Percentiles rank a stretch among this genome's conserved stretches.
Conservation (phyloP, 2,329 filamentous ascomycete genomes). For the Aureobasidium sp. region DNA sequence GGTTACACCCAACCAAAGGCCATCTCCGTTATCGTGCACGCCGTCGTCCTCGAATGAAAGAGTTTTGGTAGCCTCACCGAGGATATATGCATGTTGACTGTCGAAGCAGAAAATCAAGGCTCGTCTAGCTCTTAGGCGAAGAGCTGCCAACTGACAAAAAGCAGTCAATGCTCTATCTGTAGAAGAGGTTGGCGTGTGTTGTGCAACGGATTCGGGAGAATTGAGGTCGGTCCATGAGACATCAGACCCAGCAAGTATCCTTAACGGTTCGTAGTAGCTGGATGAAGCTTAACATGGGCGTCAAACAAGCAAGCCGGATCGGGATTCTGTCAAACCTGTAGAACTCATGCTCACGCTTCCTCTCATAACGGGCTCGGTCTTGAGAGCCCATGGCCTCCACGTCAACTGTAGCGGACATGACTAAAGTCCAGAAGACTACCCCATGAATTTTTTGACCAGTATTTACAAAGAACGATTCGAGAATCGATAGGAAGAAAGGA, state of each 20-base stretch:
- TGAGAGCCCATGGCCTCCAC: constrained; percentile 9
- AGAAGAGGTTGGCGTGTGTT: constrained; percentile 15
- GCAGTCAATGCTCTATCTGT: constrained; percentile 31
- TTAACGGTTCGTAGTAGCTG: constrained; percentile 23
- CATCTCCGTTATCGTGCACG: constrained; percentile 29
- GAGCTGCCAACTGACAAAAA: constrained; percentile 32
- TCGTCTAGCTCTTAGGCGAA: constrained; percentile 31
- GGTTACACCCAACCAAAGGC: constrained; percentile 31
- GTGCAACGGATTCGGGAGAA: constrained; percentile 4
- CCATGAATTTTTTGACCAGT: neutral
- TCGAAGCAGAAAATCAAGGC: constrained; percentile 42
- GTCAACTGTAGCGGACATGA: constrained; percentile 8
- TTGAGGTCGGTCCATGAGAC: constrained; percentile 17
- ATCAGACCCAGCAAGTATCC: constrained; percentile 17
- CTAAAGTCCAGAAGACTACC: neutral
- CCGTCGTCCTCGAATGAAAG: constrained; percentile 32
- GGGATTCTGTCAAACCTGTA: constrained; percentile 20
- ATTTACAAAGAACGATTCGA: neutral
- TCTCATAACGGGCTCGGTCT: constrained; percentile 14
- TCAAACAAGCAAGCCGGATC: constrained; percentile 22
- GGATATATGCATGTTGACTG: constrained; percentile 41
- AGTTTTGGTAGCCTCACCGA: constrained; percentile 45
- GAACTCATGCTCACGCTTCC: constrained; percentile 21
- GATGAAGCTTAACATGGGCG: constrained; percentile 23
- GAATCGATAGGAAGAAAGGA: neutral